These are phyloP conservation scores for Trichoderma pleuroti DNA, from an alignment of 2,329 filamentous ascomycete genomes.

Conservation along the genomic window DNA sequence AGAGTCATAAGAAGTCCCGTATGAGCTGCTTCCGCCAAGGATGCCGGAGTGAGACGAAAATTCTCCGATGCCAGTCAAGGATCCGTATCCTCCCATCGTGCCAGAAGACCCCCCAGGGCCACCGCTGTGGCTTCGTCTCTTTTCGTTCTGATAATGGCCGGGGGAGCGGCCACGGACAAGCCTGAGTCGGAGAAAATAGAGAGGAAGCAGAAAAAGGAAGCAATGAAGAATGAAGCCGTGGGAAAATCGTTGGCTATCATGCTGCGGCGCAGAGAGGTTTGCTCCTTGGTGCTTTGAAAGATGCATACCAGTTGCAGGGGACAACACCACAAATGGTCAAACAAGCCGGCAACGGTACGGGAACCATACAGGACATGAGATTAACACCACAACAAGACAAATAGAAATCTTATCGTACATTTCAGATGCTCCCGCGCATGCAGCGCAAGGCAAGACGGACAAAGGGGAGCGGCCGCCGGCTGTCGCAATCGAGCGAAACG, in stretches of 20 bases:
- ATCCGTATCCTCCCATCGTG: conserved; percentile 47
- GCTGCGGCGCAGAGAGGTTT: neutral
- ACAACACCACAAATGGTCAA: neutral
- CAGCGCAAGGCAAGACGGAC: neutral
- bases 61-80: conserved; percentile 26
- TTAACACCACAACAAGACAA: neutral
- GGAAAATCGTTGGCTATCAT: neutral
- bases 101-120: conserved; percentile 64
- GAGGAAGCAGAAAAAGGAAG: neutral
- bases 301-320: neutral
- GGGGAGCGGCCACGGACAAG: conserved; percentile 64
- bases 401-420: neutral
- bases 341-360: neutral
- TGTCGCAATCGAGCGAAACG: neutral
- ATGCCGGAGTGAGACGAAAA: conserved; percentile 23
- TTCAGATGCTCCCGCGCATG: neutral
- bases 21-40: conserved; percentile 9
- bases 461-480: neutral
- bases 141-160: conserved; percentile 72
- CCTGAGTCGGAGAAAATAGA: neutral
- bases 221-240: neutral
- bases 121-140: conserved; percentile 65
- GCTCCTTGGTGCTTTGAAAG: neutral
- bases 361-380: neutral
- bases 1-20: conserved; percentile 2